Base-by-base conservation (phyloP, 2,329 filamentous ascomycete species). In the Phialophora chinensis region DNA sequence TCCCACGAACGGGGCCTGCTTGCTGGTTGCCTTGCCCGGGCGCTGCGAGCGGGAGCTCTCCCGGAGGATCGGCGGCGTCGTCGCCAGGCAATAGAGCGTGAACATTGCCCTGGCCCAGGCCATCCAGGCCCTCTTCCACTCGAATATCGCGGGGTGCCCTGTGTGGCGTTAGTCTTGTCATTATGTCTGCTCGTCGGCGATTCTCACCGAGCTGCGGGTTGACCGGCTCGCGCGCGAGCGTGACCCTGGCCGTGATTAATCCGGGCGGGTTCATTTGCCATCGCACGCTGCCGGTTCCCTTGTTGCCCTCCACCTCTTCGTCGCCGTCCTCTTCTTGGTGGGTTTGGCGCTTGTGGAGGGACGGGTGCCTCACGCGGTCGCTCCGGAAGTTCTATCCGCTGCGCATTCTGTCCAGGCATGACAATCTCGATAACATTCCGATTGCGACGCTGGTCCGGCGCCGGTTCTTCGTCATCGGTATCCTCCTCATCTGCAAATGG, bases 401-500 rank as follows among this genome's bases (percentile, higher is more conserved):
- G 70, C n/a, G 60, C 50, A 17, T 66, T 60, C n/a, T 69, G 47
- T 6, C 69, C 72, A 59, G 73, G 73, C 50, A 73, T 73, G 52
- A 74, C 68, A 42, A 74, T 77, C 72, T 63, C 73, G 72, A 65
- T 75, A 69, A 27, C 67, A 55, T 61, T 70, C 73, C 62, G 73
- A 73, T 38, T 71, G 71, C 52, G 73, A 71, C 63, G 77, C 73
- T 64, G 75, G 72, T 63, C 76, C 72, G 79, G 79, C 17, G 79
- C 79, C 1, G 79, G 77, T 27, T 66, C 71, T 74, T 70, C 74
- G 69, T 67, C 73, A n/a, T 72, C 68, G 12, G 75, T 74, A 7
- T 74, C 73, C 27, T 77, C 70, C 31, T 73, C 74, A 23, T 50
- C 73, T 72, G 60, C 55, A 66, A 65, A 65, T 20, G 53, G 53